phyloP scores from a whole-genome alignment of 2,329 filamentous ascomycete genomes.

The Pestalotiopsis sp. region DNA sequence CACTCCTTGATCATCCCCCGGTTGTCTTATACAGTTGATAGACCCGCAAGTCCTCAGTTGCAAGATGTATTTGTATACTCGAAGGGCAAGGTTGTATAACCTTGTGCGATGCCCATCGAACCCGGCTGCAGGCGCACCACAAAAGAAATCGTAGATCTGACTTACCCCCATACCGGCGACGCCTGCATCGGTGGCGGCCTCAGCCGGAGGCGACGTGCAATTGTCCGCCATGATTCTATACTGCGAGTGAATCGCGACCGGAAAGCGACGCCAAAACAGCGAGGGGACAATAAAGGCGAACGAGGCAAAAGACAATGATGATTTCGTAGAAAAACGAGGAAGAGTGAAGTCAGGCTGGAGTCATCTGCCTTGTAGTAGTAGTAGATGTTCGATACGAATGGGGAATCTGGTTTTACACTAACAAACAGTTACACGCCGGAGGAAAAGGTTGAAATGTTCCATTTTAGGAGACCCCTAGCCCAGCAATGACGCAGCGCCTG shows the following conservation, averaged over 20 bases:
- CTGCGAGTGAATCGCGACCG: background rate
- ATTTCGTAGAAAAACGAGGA: background rate
- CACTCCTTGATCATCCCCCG: no score
- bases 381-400: background rate
- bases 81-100: background rate
- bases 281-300: background rate
- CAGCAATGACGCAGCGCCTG: conserved; percentile 10
- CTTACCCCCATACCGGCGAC: conserved; percentile 54
- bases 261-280: background rate
- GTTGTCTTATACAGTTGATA: no score
- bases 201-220: conserved; percentile 41
- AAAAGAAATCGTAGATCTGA: conserved; percentile 12
- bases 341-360: background rate
- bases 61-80: background rate
- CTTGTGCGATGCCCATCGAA: background rate
- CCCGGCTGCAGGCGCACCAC: background rate
- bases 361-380: background rate
- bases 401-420: background rate
- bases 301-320: background rate
- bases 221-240: conserved; percentile 23
- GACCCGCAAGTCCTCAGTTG: background rate
- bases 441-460: background rate
- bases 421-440: background rate
- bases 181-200: conserved; percentile 47
- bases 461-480: background rate